Conservation (phyloP, 495 filamentous ascomycete genomes). For the Umbilicaria muhlenbergii region DNA sequence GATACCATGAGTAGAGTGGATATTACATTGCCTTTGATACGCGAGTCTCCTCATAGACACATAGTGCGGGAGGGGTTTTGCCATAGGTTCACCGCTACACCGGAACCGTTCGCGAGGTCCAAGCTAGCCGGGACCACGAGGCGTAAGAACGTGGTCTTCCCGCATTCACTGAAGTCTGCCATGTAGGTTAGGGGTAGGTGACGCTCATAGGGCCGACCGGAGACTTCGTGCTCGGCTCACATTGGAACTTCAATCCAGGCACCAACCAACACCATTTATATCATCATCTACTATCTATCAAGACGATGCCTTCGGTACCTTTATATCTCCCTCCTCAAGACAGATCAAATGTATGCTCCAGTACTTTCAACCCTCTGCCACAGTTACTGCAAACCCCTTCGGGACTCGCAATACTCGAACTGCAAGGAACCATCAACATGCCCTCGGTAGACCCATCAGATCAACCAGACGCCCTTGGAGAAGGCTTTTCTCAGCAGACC, state of each 20-base stretch:
- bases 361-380: conserved; percentile 51
- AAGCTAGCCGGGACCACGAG: not conserved
- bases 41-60: too few species aligned
- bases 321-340: conserved; percentile 16
- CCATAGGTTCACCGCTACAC: too few species aligned
- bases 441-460: conserved; percentile 23
- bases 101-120: too few species aligned
- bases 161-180: not conserved
- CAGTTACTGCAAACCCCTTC: conserved; percentile 69
- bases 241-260: not conserved
- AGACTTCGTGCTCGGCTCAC: not conserved
- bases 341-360: not conserved
- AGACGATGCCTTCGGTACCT: conserved; percentile 29
- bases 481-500: conserved; percentile 21
- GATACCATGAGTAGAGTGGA: too few species aligned
- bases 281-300: not conserved
- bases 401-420: conserved; percentile 63
- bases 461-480: conserved; percentile 7
- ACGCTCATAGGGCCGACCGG: not conserved
- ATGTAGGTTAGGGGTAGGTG: not conserved
- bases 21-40: too few species aligned
- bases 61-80: too few species aligned
- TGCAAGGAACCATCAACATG: conserved; percentile 75
- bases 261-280: not conserved
- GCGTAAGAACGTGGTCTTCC: not conserved